Percentiles rank a stretch among this genome's conserved stretches.
These are phyloP conservation scores for Termitomyces sp. DNA, from an alignment of 768 basidiomycete genomes.

Conservation along the genomic window DNA sequence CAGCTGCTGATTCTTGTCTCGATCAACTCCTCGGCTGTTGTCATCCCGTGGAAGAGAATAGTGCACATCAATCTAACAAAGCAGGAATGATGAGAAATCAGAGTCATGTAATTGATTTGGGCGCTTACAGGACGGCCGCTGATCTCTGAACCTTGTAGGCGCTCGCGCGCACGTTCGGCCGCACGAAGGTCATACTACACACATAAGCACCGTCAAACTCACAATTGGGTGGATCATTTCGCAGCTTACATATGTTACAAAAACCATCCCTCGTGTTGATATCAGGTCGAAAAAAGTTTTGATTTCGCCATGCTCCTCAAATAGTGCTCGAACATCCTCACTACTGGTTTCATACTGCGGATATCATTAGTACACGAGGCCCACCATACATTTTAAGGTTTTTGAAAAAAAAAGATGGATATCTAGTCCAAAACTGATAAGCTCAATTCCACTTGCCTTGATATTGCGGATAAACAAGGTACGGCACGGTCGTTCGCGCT, in stretches of 20 bases:
- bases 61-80: conserved; percentile 93
- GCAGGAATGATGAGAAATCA: conserved; percentile 1
- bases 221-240: neutral
- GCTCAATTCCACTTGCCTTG: conserved; percentile 63
- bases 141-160: conserved; percentile 84
- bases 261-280: conserved; percentile 94
- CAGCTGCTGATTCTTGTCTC: conserved; percentile 84
- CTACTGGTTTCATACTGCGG: conserved; percentile 84
- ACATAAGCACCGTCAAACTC: conserved; percentile 15
- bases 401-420: neutral
- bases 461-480: conserved; percentile 98
- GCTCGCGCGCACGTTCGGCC: conserved; percentile 87
- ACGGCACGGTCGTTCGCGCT: conserved; percentile 90
- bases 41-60: conserved; percentile 93
- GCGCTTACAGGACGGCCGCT: conserved; percentile 80
- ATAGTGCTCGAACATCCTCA: conserved; percentile 75
- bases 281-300: conserved; percentile 97
- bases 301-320: conserved; percentile 93
- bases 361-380: conserved; percentile 10
- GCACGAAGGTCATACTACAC: conserved; percentile 85
- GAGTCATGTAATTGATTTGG: conserved; percentile 8
- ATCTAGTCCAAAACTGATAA: neutral
- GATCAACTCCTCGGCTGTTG: conserved; percentile 54
- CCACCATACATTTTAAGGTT: neutral
- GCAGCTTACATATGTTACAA: conserved; percentile 82